phyloP scores from a whole-genome alignment of 192 early-diverging fungal species.

The Jimgerdemannia lactiflua region DNA sequence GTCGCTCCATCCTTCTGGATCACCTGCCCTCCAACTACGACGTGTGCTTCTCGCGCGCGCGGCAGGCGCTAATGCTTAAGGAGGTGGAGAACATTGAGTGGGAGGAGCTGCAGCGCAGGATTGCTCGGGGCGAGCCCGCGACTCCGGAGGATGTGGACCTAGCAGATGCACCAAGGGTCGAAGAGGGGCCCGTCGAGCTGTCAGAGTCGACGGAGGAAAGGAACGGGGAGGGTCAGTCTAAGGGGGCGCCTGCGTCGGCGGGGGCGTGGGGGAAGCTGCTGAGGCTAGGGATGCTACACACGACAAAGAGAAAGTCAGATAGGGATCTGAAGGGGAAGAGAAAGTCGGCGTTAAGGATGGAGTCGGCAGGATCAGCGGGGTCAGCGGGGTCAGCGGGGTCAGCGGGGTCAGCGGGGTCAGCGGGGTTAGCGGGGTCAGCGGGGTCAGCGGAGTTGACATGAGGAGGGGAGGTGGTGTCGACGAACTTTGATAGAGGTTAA shows the following conservation, averaged over 20 bases:
- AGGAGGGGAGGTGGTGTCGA: not conserved
- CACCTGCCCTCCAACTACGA: slow-evolving; percentile 36
- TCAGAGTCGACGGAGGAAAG: not conserved
- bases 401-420: not conserved
- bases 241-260: not conserved
- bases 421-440: not conserved
- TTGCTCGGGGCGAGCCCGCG: not conserved
- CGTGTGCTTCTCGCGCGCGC: slow-evolving; percentile 22
- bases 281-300: not conserved
- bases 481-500: too few species aligned
- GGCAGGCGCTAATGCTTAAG: slow-evolving; percentile 25
- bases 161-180: not conserved
- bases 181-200: not conserved
- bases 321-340: not conserved
- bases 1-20: slow-evolving; percentile 24
- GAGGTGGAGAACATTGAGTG: not conserved
- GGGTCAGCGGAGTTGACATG: not conserved
- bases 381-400: not conserved
- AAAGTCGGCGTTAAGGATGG: not conserved
- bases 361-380: not conserved
- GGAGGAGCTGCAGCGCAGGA: not conserved
- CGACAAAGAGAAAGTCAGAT: not conserved
- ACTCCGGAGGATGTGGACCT: too few species aligned
- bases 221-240: not conserved
- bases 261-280: not conserved